Percentiles rank a stretch among this genome's conserved stretches.
Evolutionary conservation across 2,329 filamentous ascomycete genomes (phyloP).

Genomic region (Diaporthe amygdali): DNA sequence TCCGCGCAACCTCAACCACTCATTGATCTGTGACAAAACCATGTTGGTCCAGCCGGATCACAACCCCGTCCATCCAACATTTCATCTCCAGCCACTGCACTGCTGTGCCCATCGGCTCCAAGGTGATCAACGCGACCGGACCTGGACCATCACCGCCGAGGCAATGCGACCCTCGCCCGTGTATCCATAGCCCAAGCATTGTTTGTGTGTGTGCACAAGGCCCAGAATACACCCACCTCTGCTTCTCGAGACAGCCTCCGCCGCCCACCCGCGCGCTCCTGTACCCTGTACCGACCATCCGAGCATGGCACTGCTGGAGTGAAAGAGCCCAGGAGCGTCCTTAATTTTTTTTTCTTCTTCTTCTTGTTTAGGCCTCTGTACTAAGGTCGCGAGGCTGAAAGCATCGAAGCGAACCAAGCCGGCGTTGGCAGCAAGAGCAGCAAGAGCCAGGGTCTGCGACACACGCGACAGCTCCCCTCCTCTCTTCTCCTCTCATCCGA

Average conservation of each 20-base stretch:
- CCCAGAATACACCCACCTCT: not conserved
- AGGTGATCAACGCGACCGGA: not conserved
- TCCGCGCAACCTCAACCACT: not conserved
- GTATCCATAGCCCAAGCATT: not conserved
- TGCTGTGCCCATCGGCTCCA: slow-evolving; percentile 10
- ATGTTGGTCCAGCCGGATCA: slow-evolving; percentile 11
- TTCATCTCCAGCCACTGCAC: not conserved
- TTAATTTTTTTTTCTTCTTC: not conserved
- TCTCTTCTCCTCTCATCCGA: slow-evolving; percentile 13
- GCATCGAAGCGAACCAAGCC: not conserved
- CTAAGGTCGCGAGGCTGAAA: not conserved
- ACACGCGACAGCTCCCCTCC: slow-evolving; percentile 22
- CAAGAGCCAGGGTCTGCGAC: slow-evolving; percentile 20
- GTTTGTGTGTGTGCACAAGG: not conserved
- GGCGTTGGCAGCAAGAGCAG: not conserved
- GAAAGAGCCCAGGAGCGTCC: not conserved
- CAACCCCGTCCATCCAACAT: not conserved
- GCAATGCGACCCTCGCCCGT: slow-evolving; percentile 1
- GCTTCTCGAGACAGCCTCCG: not conserved
- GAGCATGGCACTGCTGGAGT: slow-evolving; percentile 8
- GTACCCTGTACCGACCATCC: not conserved
- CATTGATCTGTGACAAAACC: slow-evolving; percentile 6
- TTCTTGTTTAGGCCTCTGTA: not conserved
- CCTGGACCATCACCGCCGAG: no score
- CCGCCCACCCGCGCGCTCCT: not conserved